Conservation (phyloP, 352 stramenopile species). For the Sclerospora graminicola region DNA sequence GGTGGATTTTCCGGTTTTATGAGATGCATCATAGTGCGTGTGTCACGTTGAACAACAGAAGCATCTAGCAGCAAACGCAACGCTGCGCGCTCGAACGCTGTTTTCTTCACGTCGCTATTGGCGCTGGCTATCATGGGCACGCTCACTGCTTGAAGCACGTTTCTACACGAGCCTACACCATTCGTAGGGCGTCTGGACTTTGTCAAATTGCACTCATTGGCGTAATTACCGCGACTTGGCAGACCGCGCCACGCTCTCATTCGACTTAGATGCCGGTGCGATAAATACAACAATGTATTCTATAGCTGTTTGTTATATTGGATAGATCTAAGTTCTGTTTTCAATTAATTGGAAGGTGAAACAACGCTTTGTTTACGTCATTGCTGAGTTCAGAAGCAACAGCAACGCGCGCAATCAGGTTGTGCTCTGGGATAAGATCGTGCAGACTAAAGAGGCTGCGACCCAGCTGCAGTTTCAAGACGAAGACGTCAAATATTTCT, state of each 20-base stretch:
- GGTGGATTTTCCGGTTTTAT: too few species aligned
- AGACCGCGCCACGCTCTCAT: conserved; percentile 74
- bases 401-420: conserved; percentile 67
- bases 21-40: too few species aligned
- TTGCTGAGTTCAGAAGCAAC: conserved; percentile 65
- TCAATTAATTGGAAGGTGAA: conserved; percentile 90
- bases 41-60: too few species aligned
- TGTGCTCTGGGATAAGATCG: conserved; percentile 83
- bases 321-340: conserved; percentile 71
- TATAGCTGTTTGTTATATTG: background rate
- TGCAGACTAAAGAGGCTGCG: conserved; percentile 54
- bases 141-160: conserved; percentile 66
- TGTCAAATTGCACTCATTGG: conserved; percentile 64
- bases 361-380: conserved; percentile 84
- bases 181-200: conserved; percentile 54
- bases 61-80: too few species aligned
- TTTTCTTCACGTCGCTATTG: conserved; percentile 77
- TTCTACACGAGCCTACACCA: conserved; percentile 42
- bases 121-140: conserved; percentile 61
- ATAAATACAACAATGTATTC: background rate
- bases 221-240: conserved; percentile 72
- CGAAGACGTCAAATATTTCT: conserved; percentile 75
- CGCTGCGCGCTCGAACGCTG: conserved; percentile 67
- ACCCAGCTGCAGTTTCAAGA: conserved; percentile 36
- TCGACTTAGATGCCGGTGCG: conserved; percentile 69